A percentile compares a stretch with the other conserved stretches of the same genome.
Conservation (phyloP, 169 alveolate genomes). For the Eimeria necatrix region DNA sequence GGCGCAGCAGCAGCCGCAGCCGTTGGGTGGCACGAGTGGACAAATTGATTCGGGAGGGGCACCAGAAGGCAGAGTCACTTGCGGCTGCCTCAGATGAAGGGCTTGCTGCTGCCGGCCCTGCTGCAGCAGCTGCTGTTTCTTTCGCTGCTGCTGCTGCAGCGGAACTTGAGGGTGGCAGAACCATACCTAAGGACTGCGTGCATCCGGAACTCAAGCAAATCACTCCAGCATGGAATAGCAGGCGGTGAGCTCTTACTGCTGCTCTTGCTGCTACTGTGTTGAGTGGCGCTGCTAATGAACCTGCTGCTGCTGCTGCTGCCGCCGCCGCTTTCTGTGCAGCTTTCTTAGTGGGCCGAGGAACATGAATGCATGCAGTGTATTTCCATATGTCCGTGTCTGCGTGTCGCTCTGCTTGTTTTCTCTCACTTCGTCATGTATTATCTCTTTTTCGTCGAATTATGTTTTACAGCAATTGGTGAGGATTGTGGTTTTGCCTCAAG, state of each 20-base stretch:
- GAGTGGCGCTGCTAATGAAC: neutral
- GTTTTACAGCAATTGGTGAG: no score
- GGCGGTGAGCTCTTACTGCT: slow-evolving; percentile 16
- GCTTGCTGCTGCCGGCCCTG: slow-evolving; percentile 16
- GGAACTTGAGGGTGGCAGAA: neutral
- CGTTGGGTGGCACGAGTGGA: slow-evolving; percentile 5
- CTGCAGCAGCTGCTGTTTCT: slow-evolving; percentile 22
- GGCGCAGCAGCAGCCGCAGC: slow-evolving; percentile 38
- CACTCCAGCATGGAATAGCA: slow-evolving; percentile 66
- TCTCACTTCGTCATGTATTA: no score
- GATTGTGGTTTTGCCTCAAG: no score
- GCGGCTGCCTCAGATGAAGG: slow-evolving; percentile 28
- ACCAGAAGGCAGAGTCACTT: neutral
- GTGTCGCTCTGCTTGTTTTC: no score
- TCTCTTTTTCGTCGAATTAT: no score
- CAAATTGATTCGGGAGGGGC: neutral
- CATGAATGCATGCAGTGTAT: no score
- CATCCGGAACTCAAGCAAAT: slow-evolving; percentile 24
- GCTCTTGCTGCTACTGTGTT: neutral
- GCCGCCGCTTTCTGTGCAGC: neutral
- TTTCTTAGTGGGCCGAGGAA: no score
- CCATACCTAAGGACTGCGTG: neutral
- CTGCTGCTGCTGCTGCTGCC: neutral
- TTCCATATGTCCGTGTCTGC: no score
- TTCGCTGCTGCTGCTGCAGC: slow-evolving; percentile 27